Evolutionary conservation across 257 asterid genomes (phyloP).

Genomic region (Solanum piurae): DNA sequence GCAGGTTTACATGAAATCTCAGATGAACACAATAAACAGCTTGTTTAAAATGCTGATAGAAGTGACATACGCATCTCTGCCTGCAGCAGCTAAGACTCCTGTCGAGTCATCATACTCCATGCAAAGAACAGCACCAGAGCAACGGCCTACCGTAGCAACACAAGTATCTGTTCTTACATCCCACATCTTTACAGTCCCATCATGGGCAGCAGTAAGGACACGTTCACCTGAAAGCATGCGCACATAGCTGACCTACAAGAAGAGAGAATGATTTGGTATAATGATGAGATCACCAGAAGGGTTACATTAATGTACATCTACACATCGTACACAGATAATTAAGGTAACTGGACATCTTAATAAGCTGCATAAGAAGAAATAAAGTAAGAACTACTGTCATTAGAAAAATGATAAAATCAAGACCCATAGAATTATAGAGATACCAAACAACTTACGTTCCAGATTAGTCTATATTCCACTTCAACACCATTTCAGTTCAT

Average conservation of each 20-base stretch:
- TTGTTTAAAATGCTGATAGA: not conserved
- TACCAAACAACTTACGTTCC: not conserved
- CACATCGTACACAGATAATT: not conserved
- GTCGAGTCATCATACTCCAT: conserved; percentile 89
- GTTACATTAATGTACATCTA: not conserved
- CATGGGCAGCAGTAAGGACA: conserved; percentile 94
- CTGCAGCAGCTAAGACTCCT: conserved; percentile 88
- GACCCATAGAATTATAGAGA: not conserved
- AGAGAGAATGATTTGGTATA: not conserved
- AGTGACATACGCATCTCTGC: conserved; percentile 77
- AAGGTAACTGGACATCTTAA: not conserved
- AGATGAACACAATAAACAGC: not conserved
- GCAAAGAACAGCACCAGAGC: conserved; percentile 87
- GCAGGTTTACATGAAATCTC: not conserved
- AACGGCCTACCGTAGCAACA: conserved; percentile 96
- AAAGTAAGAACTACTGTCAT: not conserved
- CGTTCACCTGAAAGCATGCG: conserved; percentile 97
- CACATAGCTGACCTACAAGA: conserved; percentile 69
- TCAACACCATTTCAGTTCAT: not conserved
- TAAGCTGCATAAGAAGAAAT: not conserved
- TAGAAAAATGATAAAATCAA: not conserved
- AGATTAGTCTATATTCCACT: not conserved
- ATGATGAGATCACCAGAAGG: not conserved
- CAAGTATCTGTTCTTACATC: conserved; percentile 97
- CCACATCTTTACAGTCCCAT: conserved; percentile 99